Evolutionary conservation across 1,284 basidiomycete species (phyloP), one percentile per base, ranked within the genome.

Genomic region (Cryptococcus neoformans): DNA sequence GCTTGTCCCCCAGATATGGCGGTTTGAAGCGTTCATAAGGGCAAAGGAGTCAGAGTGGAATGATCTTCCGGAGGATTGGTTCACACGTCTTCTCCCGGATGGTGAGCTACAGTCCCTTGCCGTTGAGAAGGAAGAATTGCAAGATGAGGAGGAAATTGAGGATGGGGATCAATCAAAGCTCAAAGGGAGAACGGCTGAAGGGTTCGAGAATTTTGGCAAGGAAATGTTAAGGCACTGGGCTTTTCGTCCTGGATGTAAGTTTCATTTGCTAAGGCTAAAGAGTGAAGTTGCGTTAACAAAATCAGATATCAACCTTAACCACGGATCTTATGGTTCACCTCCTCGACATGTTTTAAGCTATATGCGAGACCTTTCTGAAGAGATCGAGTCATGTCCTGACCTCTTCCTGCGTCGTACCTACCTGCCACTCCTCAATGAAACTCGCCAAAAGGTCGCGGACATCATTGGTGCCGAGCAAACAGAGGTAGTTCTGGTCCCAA

Each of bases 291-390:
- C 21, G 21, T 21, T 17, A 45, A 34, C 40, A 6, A 16, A 12
- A 40, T 0, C 52, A 75, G 73, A 86, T 65, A 74, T 86, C 55
- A 87, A 87, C 68, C 69, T 88, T 44, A 88, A 88, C 63, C 77
- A 86, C 56, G 87, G 87, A 3, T 85, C 86, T 0, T 90, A 85
- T 62, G 89, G 89, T 3, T 83, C 87, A 1, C 73, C 83, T 0
- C 87, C 89, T 0, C 72, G 77, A 1, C 83, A 85, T 6, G 87
- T 91, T 12, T 69, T 82, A 16, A 78, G 80, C 38, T 81, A 81
- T 17, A 81, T 80, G 64, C 74, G 81, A 36, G 73, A 79, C 34
- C 66, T 86, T 8, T 73, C 77, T 0, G 73, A 79, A 11, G 67
- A 82, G 62, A 77, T 82, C 28, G 89, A 90, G 68, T 64, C 74